A percentile compares a stretch with the other conserved stretches of the same genome.
Conservation (phyloP, 805 yeast genomes). For the Metschnikowia aberdeeniae region DNA sequence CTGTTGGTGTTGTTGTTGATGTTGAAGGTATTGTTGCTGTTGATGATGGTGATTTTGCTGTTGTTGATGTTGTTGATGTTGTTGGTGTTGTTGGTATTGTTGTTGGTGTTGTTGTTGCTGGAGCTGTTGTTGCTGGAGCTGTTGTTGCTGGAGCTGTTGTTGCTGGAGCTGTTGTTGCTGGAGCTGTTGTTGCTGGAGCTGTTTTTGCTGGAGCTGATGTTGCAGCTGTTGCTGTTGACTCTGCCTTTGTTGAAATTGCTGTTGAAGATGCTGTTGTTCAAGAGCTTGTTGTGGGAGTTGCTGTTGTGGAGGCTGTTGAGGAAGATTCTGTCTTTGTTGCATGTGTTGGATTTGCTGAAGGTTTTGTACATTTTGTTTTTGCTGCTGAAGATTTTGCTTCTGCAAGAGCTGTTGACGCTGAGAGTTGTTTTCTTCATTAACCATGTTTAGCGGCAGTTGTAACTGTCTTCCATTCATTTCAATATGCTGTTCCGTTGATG, state of each 20-base stretch:
- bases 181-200: not conserved
- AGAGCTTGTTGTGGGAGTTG: constrained; percentile 3
- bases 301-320: not conserved
- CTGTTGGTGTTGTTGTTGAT: not conserved
- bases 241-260: not conserved
- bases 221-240: not conserved
- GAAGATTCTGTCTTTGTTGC: constrained; percentile 1
- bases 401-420: constrained; percentile 1
- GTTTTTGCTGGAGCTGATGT: constrained; percentile 6
- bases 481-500: not conserved
- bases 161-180: not conserved
- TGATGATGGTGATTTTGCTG: not conserved
- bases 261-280: constrained; percentile 3
- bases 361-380: not conserved
- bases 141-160: not conserved
- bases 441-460: not conserved
- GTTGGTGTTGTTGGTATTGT: constrained; percentile 3
- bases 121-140: not conserved
- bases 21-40: not conserved
- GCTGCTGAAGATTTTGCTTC: constrained; percentile 2
- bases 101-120: constrained; percentile 4
- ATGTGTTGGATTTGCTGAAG: constrained; percentile 1
- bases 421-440: not conserved
- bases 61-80: constrained; percentile 6
- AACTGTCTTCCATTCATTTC: not conserved